These are phyloP conservation scores for Plasmopara muralis DNA, from an alignment of 352 stramenopile genomes.

Conservation along the genomic window DNA sequence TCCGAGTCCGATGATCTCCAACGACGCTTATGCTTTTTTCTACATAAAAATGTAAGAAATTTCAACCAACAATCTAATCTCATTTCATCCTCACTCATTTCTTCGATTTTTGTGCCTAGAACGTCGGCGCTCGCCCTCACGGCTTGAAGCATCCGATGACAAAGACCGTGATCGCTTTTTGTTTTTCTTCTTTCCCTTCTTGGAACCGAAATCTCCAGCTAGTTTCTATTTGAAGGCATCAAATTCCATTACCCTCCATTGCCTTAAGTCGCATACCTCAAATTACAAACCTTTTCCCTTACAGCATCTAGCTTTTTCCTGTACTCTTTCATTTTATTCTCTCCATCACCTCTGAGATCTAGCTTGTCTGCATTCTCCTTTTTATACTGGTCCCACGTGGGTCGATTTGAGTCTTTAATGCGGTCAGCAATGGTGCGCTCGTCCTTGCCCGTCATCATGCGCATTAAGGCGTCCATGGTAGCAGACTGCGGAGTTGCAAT, in stretches of 20 bases:
- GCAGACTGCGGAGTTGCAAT: constrained; percentile 36
- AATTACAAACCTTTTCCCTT: constrained; percentile 64
- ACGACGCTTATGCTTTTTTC: constrained; percentile 56
- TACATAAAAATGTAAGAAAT: constrained; percentile 17
- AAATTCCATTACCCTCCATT: neutral
- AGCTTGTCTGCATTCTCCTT: constrained; percentile 94
- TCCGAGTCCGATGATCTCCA: constrained; percentile 45
- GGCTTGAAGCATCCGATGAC: constrained; percentile 42
- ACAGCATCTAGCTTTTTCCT: constrained; percentile 88
- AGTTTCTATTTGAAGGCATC: constrained; percentile 33
- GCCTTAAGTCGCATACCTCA: neutral
- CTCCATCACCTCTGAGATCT: constrained; percentile 76
- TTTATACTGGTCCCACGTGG: constrained; percentile 96
- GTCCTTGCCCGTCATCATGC: constrained; percentile 89
- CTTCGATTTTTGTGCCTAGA: constrained; percentile 66
- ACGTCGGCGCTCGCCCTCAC: constrained; percentile 37
- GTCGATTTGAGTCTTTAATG: constrained; percentile 89
- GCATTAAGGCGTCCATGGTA: constrained; percentile 92
- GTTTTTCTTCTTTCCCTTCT: constrained; percentile 83
- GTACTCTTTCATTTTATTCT: constrained; percentile 94
- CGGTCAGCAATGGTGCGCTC: constrained; percentile 92
- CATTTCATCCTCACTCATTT: constrained; percentile 48
- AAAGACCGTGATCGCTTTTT: constrained; percentile 53
- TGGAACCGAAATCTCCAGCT: constrained; percentile 54
- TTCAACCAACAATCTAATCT: constrained; percentile 5